Conservation (phyloP, 169 alveolate genomes). For the Cryptosporidium ryanae region DNA sequence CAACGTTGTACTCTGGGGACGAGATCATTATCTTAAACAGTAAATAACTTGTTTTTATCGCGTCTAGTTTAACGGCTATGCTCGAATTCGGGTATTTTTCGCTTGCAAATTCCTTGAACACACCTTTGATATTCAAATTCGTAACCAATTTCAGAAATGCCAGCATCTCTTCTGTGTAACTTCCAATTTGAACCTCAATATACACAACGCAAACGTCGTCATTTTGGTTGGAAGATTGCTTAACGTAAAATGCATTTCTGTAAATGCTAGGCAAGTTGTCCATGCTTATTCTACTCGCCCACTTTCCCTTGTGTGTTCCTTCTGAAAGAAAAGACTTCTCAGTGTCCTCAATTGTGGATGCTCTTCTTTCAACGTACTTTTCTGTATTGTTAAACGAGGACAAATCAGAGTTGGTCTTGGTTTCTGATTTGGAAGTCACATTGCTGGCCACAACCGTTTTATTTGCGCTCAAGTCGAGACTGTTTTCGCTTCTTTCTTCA, state of each 20-base stretch:
- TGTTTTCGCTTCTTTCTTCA: neutral
- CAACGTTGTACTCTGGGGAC: slow-evolving; percentile 15
- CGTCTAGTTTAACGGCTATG: neutral
- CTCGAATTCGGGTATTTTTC: slow-evolving; percentile 26
- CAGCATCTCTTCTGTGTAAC: slow-evolving; percentile 24
- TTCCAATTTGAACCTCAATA: slow-evolving; percentile 38
- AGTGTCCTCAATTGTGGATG: neutral
- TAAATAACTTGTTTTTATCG: slow-evolving; percentile 17
- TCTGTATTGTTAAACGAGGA: neutral
- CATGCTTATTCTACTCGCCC: slow-evolving; percentile 28
- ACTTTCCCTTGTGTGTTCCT: slow-evolving; percentile 27
- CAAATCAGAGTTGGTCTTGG: too few relatives aligned
- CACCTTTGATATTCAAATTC: slow-evolving; percentile 10
- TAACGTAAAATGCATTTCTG: slow-evolving; percentile 3
- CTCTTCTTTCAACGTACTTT: neutral
- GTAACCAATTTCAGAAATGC: slow-evolving; percentile 42
- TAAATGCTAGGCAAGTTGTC: slow-evolving; percentile 13
- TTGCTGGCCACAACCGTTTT: too few relatives aligned
- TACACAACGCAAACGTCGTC: slow-evolving; percentile 32
- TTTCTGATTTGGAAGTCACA: too few relatives aligned
- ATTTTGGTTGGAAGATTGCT: slow-evolving; percentile 20
- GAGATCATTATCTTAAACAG: slow-evolving; percentile 17
- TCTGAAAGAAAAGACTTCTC: slow-evolving; percentile 29
- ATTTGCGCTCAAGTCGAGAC: too few relatives aligned
- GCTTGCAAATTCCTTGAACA: slow-evolving; percentile 11